phyloP scores from a whole-genome alignment of 1,284 basidiomycete species.

The Cutaneotrichosporon cutaneum region DNA sequence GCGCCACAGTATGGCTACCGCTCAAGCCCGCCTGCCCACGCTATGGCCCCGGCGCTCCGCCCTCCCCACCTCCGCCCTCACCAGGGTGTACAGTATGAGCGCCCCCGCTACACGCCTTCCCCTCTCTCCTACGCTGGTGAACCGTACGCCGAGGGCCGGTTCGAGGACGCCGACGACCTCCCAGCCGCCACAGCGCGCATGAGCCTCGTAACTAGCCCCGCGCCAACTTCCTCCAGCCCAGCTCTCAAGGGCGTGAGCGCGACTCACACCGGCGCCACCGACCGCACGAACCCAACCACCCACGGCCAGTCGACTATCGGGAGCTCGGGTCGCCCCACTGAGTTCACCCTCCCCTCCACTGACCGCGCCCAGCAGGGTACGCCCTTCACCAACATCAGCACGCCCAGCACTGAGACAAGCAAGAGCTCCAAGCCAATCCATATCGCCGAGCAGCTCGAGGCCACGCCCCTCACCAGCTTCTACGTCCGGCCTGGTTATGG shows the following conservation, averaged over 20 bases:
- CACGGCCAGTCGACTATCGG: too few species aligned
- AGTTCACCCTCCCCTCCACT: neutral
- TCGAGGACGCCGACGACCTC: neutral
- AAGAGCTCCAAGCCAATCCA: slow-evolving; percentile 4
- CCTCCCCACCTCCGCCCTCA: neutral
- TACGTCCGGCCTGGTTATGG: slow-evolving; percentile 41
- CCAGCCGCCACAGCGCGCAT: too few species aligned
- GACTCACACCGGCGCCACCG: too few species aligned
- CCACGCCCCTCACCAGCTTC: slow-evolving; percentile 32
- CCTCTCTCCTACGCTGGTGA: neutral
- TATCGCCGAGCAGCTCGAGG: slow-evolving; percentile 25
- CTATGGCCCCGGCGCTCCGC: neutral
- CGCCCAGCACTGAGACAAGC: neutral
- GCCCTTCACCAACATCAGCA: neutral
- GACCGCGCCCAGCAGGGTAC: neutral
- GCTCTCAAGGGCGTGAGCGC: too few species aligned
- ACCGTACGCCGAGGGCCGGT: neutral
- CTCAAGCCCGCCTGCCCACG: neutral
- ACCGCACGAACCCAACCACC: too few species aligned
- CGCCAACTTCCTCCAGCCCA: too few species aligned
- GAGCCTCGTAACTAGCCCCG: too few species aligned
- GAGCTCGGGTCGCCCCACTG: neutral
- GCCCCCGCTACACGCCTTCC: neutral
- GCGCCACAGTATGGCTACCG: too few species aligned
- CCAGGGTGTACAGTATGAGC: neutral